Conservation (phyloP, 2,329 filamentous ascomycete species). For the Xylaria sp. region DNA sequence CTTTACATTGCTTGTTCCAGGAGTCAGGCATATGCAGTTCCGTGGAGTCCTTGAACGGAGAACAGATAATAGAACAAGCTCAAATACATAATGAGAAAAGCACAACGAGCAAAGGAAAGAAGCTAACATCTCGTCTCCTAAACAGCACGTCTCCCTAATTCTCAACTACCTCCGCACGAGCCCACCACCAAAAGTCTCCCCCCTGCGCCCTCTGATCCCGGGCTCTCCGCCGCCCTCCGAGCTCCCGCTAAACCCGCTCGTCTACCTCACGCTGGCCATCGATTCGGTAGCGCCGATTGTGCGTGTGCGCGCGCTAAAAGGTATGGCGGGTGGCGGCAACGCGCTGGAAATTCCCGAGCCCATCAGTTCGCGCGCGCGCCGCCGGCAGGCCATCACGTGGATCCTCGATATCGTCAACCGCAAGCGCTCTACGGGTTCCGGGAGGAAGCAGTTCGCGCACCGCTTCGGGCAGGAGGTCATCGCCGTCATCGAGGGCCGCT, state of each 20-base stretch:
- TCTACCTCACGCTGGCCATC: constrained; percentile 89
- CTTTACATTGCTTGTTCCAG: neutral
- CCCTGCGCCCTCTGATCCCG: constrained; percentile 76
- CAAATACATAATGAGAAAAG: neutral
- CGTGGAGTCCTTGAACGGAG: neutral
- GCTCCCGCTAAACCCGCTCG: constrained; percentile 87
- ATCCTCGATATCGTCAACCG: constrained; percentile 87
- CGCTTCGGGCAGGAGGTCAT: constrained; percentile 88
- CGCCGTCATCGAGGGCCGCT: constrained; percentile 86
- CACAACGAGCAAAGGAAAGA: constrained; percentile 2
- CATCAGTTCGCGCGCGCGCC: constrained; percentile 77
- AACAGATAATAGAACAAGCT: no score
- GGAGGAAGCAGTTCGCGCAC: constrained; percentile 77
- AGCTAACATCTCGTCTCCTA: constrained; percentile 24
- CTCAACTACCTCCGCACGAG: constrained; percentile 87
- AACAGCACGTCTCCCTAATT: constrained; percentile 83
- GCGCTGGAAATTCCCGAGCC: constrained; percentile 86
- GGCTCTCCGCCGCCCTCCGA: constrained; percentile 80
- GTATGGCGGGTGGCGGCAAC: constrained; percentile 85
- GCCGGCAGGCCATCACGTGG: constrained; percentile 85
- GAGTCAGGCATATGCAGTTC: neutral
- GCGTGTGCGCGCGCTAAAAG: constrained; percentile 78
- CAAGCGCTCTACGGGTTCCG: constrained; percentile 77
- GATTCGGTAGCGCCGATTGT: constrained; percentile 93
- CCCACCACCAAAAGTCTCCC: constrained; percentile 79